phyloP scores from a whole-genome alignment of 371 early-diverging fungal genomes.

The Mucor circinelloides region DNA sequence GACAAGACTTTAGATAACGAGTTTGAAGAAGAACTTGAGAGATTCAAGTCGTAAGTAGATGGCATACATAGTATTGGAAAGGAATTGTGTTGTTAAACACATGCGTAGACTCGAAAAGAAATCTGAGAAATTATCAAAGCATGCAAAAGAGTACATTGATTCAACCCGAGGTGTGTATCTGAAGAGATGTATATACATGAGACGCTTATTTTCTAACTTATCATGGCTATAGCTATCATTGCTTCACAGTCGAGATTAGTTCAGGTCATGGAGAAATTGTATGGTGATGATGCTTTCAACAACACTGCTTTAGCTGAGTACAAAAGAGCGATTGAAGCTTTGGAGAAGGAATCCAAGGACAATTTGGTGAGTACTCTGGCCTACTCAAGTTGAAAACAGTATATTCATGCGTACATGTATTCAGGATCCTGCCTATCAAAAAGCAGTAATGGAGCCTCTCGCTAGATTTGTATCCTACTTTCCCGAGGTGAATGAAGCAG shows the following conservation, averaged over 20 bases:
- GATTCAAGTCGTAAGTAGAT: constrained; percentile 65
- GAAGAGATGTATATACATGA: not conserved
- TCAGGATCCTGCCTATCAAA: constrained; percentile 73
- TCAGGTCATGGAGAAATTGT: constrained; percentile 78
- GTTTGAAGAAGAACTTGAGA: constrained; percentile 81
- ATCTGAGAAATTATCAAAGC: constrained; percentile 76
- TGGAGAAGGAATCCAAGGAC: constrained; percentile 78
- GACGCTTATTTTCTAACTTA: constrained; percentile 68
- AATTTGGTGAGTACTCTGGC: constrained; percentile 57
- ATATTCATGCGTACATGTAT: not conserved
- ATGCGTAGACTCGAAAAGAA: constrained; percentile 74
- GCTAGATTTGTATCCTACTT: constrained; percentile 81
- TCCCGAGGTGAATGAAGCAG: constrained; percentile 87
- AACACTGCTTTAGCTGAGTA: constrained; percentile 63
- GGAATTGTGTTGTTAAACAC: not conserved
- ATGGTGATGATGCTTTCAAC: constrained; percentile 55
- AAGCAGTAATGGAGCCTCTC: constrained; percentile 85
- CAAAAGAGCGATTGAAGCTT: constrained; percentile 72
- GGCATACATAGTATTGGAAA: not conserved
- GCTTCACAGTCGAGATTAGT: constrained; percentile 82
- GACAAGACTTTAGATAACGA: constrained; percentile 81
- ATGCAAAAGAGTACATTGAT: constrained; percentile 86
- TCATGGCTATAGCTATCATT: constrained; percentile 67
- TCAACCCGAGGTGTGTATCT: constrained; percentile 60
- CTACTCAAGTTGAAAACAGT: not conserved